Conservation (phyloP, 345 rosid species). For the Linum trigynum region DNA sequence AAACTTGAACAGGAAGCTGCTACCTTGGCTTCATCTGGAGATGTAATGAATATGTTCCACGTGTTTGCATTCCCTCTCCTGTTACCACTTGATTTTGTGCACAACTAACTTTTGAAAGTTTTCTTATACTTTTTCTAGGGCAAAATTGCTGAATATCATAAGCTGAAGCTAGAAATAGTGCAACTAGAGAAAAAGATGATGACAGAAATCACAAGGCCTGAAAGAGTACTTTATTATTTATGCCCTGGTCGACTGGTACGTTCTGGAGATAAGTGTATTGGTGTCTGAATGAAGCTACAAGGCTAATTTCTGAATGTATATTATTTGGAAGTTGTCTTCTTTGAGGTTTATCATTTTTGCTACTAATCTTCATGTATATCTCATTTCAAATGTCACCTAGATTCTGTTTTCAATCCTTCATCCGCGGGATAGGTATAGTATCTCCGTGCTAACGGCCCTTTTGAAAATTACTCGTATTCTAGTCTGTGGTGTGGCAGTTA, state of each 20-base stretch:
- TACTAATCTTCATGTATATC: neutral
- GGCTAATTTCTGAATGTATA: neutral
- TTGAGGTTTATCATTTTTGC: neutral
- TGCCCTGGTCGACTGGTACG: conserved; percentile 92
- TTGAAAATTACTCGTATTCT: too few species aligned
- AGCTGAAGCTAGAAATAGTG: conserved; percentile 68
- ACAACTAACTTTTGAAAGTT: neutral
- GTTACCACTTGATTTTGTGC: neutral
- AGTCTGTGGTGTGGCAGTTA: too few species aligned
- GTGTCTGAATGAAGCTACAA: neutral
- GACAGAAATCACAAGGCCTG: conserved; percentile 91
- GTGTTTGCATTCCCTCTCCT: neutral
- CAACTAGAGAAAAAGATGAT: conserved; percentile 88
- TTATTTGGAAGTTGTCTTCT: neutral
- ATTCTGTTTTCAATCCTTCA: neutral
- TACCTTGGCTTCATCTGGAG: conserved; percentile 77
- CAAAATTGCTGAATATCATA: conserved; percentile 86
- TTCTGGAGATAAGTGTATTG: conserved; percentile 1
- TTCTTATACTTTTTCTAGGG: conserved; percentile 32
- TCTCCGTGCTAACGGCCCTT: too few species aligned
- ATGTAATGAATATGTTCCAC: conserved; percentile 38
- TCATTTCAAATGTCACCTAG: neutral
- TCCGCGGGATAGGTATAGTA: too few species aligned
- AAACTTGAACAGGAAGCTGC: conserved; percentile 94
- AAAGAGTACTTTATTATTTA: conserved; percentile 79